A percentile compares a stretch with the other conserved stretches of the same genome.
Conservation (phyloP, 106 monocot genomes). For the Dendrobium catenatum region DNA sequence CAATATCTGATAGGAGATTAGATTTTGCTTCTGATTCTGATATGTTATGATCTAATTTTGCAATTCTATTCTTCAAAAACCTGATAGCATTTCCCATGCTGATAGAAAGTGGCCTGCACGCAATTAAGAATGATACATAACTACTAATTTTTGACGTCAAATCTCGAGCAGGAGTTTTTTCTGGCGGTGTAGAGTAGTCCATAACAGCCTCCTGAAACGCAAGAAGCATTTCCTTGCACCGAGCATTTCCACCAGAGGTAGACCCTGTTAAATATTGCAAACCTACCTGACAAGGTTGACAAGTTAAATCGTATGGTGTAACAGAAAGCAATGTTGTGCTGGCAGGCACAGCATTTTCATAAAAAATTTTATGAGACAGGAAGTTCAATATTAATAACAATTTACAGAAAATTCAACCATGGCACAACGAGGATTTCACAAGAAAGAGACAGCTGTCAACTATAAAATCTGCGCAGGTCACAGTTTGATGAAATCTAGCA, state of each 20-base stretch:
- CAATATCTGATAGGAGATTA: slow-evolving; percentile 75
- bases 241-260: slow-evolving; percentile 82
- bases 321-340: background rate
- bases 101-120: slow-evolving; percentile 89
- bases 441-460: background rate
- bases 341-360: background rate
- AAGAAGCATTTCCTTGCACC: slow-evolving; percentile 92
- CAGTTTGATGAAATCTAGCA: background rate
- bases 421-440: background rate
- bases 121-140: slow-evolving; percentile 90
- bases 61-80: slow-evolving; percentile 82
- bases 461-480: background rate
- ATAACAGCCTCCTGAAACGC: slow-evolving; percentile 75
- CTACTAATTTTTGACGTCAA: slow-evolving; percentile 70
- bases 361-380: background rate
- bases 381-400: background rate
- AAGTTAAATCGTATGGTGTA: background rate
- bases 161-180: slow-evolving; percentile 70
- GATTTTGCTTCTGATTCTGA: slow-evolving; percentile 78
- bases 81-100: slow-evolving; percentile 98
- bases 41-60: slow-evolving; percentile 50
- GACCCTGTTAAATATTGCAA: slow-evolving; percentile 77
- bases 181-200: slow-evolving; percentile 72
- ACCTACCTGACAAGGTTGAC: slow-evolving; percentile 59
- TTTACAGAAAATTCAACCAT: background rate